Percentiles rank a stretch among this genome's conserved stretches.
phyloP scores from a whole-genome alignment of 495 filamentous ascomycete genomes.

The Parathielavia hyrcaniae region DNA sequence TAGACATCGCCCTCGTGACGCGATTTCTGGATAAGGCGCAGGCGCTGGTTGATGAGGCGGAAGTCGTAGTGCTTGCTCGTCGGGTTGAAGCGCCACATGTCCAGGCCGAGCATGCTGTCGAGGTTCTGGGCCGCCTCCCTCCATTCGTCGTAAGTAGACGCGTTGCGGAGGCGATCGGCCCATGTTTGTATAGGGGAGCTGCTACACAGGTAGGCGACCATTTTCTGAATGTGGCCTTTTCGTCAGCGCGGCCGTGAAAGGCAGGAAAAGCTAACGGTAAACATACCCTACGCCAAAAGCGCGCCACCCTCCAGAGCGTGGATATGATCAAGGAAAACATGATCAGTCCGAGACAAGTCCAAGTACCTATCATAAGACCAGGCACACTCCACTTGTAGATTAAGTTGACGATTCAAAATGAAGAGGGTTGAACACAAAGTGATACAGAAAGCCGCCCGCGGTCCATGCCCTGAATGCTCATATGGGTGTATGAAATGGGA shows the following conservation, averaged over 20 bases:
- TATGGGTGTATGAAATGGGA: too few species aligned
- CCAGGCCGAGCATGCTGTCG: slow-evolving; percentile 68
- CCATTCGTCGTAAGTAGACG: slow-evolving; percentile 75
- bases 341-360: not conserved
- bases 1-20: slow-evolving; percentile 72
- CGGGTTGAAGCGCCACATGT: slow-evolving; percentile 80
- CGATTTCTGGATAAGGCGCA: slow-evolving; percentile 63
- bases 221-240: slow-evolving; percentile 14
- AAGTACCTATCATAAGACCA: too few species aligned
- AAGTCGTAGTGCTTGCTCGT: slow-evolving; percentile 83
- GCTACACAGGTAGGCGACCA: slow-evolving; percentile 44
- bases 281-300: not conserved
- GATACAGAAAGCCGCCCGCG: not conserved
- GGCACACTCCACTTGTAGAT: not conserved
- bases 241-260: not conserved
- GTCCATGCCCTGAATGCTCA: not conserved
- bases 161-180: slow-evolving; percentile 54
- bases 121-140: slow-evolving; percentile 71
- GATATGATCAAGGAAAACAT: not conserved
- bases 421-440: not conserved
- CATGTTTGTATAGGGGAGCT: slow-evolving; percentile 50
- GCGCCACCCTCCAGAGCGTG: not conserved
- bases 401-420: not conserved
- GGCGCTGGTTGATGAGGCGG: slow-evolving; percentile 71
- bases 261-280: not conserved